phyloP scores from a whole-genome alignment of 768 basidiomycete species.

The Panus rudis region DNA sequence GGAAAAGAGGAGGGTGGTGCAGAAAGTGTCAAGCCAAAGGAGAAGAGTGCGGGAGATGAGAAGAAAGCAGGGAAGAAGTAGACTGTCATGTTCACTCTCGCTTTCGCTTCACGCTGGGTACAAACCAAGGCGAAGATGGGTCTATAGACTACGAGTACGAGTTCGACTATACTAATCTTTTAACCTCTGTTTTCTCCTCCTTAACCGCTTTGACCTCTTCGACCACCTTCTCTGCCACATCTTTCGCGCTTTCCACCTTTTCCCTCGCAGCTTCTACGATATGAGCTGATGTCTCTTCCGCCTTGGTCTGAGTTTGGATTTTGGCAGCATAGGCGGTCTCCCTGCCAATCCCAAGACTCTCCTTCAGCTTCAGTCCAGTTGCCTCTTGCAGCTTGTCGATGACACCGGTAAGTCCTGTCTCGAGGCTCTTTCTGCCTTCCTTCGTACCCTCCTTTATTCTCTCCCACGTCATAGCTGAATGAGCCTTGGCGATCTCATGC shows the following conservation, averaged over 20 bases:
- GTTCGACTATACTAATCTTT: too few relatives aligned
- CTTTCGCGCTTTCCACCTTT: slow-evolving; percentile 6
- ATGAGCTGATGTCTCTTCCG: slow-evolving; percentile 7
- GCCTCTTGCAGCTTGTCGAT: slow-evolving; percentile 54
- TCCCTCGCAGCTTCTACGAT: slow-evolving; percentile 12
- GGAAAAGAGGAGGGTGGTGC: too few relatives aligned
- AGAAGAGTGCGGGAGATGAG: too few relatives aligned
- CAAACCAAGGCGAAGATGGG: too few relatives aligned
- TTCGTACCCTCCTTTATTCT: slow-evolving; percentile 45
- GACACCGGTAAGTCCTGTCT: slow-evolving; percentile 36
- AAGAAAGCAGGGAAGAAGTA: too few relatives aligned
- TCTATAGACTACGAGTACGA: too few relatives aligned
- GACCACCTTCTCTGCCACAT: slow-evolving; percentile 2
- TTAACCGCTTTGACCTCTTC: slow-evolving; percentile 7
- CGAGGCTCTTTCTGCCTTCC: slow-evolving; percentile 38
- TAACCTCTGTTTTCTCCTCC: too few relatives aligned
- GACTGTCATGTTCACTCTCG: too few relatives aligned
- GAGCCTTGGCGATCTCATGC: slow-evolving; percentile 58
- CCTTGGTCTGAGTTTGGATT: not conserved
- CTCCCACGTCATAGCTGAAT: slow-evolving; percentile 52
- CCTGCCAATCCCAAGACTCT: slow-evolving; percentile 43
- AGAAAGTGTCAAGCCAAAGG: too few relatives aligned
- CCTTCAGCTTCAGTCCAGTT: slow-evolving; percentile 69
- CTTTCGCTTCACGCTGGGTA: too few relatives aligned
- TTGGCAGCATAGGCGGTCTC: slow-evolving; percentile 4